These are phyloP conservation scores for Candida glucosophila DNA, from an alignment of 1,139 yeast species.

Conservation along the genomic window DNA sequence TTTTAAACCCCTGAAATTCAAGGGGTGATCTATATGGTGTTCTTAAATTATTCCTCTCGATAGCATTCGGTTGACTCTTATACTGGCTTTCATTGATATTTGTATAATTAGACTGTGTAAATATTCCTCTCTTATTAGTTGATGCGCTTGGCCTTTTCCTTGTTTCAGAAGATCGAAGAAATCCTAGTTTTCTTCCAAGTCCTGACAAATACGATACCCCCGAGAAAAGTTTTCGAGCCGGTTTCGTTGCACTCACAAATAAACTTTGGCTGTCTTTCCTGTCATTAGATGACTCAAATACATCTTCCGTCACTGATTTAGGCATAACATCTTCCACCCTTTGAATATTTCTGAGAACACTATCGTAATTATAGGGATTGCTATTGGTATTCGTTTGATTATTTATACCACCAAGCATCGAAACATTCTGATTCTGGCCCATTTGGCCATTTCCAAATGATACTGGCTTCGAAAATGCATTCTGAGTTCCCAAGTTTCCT, in stretches of 20 bases:
- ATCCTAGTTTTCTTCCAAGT: constrained; percentile 30
- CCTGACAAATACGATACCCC: constrained; percentile 23
- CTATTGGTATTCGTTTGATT: not conserved
- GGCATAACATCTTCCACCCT: constrained; percentile 17
- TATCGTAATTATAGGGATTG: constrained; percentile 21
- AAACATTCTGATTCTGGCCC: not conserved
- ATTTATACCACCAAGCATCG: not conserved
- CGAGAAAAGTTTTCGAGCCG: constrained; percentile 1
- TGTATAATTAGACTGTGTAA: constrained; percentile 16
- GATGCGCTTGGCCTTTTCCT: constrained; percentile 4
- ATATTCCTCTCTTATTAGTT: constrained; percentile 16
- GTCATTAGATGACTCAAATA: constrained; percentile 12
- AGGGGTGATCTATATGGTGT: constrained; percentile 9
- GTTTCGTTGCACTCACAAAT: constrained; percentile 7
- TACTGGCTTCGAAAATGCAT: not conserved
- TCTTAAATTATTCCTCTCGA: constrained; percentile 8
- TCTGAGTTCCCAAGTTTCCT: not conserved
- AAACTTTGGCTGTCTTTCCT: constrained; percentile 7
- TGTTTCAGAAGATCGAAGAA: constrained; percentile 13
- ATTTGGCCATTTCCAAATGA: constrained; percentile 1
- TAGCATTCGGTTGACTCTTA: too few species aligned
- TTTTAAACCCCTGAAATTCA: constrained; percentile 21
- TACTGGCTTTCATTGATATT: constrained; percentile 8
- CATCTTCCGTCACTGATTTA: constrained; percentile 26
- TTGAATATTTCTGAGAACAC: constrained; percentile 12